A percentile compares a stretch with the other conserved stretches of the same genome.
Evolutionary conservation across 148 eudicot species (phyloP).

Genomic region (Arbutus unedo): DNA sequence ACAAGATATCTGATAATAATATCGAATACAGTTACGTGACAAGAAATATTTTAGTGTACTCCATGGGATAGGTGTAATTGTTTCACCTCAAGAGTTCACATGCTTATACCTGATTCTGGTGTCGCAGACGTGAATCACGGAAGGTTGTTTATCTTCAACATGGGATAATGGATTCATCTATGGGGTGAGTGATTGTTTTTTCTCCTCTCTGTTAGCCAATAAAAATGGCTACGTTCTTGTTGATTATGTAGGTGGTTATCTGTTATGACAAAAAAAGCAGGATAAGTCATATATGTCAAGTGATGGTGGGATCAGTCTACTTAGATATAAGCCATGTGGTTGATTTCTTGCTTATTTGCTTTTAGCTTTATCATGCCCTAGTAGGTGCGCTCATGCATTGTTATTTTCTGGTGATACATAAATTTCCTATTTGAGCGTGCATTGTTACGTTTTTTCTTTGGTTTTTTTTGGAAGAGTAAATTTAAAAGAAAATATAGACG

Average conservation of each 20-base stretch:
- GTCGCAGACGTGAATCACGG: constrained; percentile 76
- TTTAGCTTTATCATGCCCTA: neutral
- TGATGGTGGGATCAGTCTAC: neutral
- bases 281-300: neutral
- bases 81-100: neutral
- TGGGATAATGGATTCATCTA: constrained; percentile 94
- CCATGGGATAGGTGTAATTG: neutral
- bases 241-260: neutral
- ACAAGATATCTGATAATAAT: neutral
- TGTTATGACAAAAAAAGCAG: neutral
- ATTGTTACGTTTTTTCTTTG: neutral
- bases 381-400: neutral
- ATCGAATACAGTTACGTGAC: neutral
- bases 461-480: neutral
- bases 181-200: constrained; percentile 65
- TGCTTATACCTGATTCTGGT: constrained; percentile 18
- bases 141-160: constrained; percentile 95
- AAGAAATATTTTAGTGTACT: too few relatives aligned
- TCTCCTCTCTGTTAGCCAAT: constrained; percentile 3
- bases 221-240: neutral
- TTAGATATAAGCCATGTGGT: neutral
- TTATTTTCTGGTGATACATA: neutral
- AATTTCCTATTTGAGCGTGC: neutral
- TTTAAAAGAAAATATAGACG: neutral
- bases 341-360: neutral